Percentiles rank a stretch among this genome's conserved stretches.
These are phyloP conservation scores for Kwoniella shivajii DNA, from an alignment of 1,284 basidiomycete genomes.

Conservation along the genomic window DNA sequence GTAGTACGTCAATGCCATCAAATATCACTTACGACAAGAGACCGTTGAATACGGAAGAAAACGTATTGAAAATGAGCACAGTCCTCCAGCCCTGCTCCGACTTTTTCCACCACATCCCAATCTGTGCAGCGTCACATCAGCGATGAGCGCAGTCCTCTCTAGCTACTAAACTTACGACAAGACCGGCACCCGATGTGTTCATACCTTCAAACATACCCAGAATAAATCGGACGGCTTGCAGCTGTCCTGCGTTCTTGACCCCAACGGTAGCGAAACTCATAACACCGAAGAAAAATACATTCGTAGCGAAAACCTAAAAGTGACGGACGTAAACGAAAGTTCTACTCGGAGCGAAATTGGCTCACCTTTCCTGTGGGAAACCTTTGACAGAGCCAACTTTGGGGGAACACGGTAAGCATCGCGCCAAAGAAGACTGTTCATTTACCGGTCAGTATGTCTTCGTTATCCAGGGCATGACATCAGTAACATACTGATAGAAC, in stretches of 20 bases:
- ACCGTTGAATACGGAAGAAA: slow-evolving; percentile 25
- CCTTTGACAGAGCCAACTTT: slow-evolving; percentile 24
- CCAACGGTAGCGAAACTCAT: slow-evolving; percentile 21
- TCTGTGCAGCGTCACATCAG: slow-evolving; percentile 8
- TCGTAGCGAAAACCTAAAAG: slow-evolving; percentile 18
- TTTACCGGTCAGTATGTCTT: no score
- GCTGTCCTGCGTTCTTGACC: slow-evolving; percentile 16
- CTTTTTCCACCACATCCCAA: slow-evolving; percentile 32
- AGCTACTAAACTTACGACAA: slow-evolving; percentile 18
- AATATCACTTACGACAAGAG: slow-evolving; percentile 11
- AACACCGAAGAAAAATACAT: slow-evolving; percentile 35
- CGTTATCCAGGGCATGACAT: no score
- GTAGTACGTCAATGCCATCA: neutral
- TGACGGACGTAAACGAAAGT: neutral
- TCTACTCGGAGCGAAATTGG: neutral
- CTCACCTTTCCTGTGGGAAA: slow-evolving; percentile 21
- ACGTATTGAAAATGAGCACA: slow-evolving; percentile 33
- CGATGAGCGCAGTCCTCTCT: no score
- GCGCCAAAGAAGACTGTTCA: slow-evolving; percentile 32
- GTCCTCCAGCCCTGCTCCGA: slow-evolving; percentile 33
- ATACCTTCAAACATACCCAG: slow-evolving; percentile 26
- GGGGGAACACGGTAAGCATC: slow-evolving; percentile 25
- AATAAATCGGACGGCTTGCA: slow-evolving; percentile 26
- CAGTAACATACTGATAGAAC: slow-evolving; percentile 24
- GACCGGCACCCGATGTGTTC: slow-evolving; percentile 16